Evolutionary conservation across 2,329 filamentous ascomycete genomes (phyloP), one percentile per base, ranked within the genome.

Genomic region (Nemania bipapillata): DNA sequence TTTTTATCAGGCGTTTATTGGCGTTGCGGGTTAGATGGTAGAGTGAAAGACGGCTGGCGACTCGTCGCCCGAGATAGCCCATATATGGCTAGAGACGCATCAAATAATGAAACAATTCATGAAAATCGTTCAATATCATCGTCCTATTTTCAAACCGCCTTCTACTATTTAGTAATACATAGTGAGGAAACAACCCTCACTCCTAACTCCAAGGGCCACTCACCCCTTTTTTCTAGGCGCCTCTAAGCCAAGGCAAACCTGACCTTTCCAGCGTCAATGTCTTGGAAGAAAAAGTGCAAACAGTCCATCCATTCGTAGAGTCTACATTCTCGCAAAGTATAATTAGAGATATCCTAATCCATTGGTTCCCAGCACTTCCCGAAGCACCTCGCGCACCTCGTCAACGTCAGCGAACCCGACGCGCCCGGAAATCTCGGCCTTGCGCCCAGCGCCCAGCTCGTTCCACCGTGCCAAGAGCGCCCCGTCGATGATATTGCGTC

Each of bases 401-500:
- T 88, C 90, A 45, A 85, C 86, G 72, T 87, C 86, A 6, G 82
- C 80, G 11, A 87, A 89, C 0, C 93, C 94, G 2, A 92, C 91
- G 72, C 93, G 87, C 0, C 89, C 87, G 0, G 93, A 87, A 53
- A 95, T 89, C 80, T 97, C 94, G 6, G 84, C 86, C 73, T 90
- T 84, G 72, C 91, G 88, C 57, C 90, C 89, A 50, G 89, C 90
- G 5, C 91, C 87, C 70, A 97, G 79, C 80, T 96, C 93, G 47
- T 87, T 85, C 89, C 93, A 96, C 65, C 93, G 82, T 67, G 87
- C 85, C 69, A 97, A 79, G 47, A 97, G 76, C n/a, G 85, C 86
- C 0, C 93, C 94, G 77, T 97, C 94, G 3, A 97, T 86, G 59
- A 96, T 86, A 1, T 87, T 89, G 20, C 92, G 83, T 0, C 87